Evolutionary conservation across 2,329 filamentous ascomycete genomes (phyloP), one percentile per base, ranked within the genome.

Genomic region (Sporothrix brasiliensis): DNA sequence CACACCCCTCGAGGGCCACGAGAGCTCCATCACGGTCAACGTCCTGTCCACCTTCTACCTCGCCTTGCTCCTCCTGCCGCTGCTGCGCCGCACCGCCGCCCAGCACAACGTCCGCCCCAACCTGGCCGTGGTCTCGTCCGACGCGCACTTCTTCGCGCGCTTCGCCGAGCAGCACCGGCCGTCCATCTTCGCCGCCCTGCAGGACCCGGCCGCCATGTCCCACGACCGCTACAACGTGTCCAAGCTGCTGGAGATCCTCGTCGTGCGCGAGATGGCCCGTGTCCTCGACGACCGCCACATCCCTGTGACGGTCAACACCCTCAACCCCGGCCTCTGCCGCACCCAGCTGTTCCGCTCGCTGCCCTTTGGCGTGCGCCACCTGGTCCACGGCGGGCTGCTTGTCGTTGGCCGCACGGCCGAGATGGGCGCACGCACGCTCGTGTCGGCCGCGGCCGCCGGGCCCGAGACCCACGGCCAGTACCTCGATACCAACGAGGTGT

Each of bases 1-100:
- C 49, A 56, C 68, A 16, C 56, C 69, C 41, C 67, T 76, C 53
- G 72, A 76, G 24, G 83, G 81, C 2, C 78, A 80, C 68, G 83
- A 85, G 75, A 74, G 74, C 16, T 80, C 77, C 39, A 74, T 85
- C 65, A 81, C 80, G 3, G 79, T 85, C 60, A 86, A 86, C 73
- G 80, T 85, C 21, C 76, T 86, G 49, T 79, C 79, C 3, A 85
- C 82, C 0, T 81, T 82, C 49, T 75, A 86, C 39, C 77, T 86
- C 68, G 79, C 80, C 0, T 54, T 85, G 13, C 72, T 81, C 66
- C 73, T 84, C 24, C 74, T 86, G 24, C 83, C 84, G 1, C 73
- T 76, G 30, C 72, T 86, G 73, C 78, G 78, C 24, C 75, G 75
- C 14, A 80, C 80, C 10, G 80, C 79, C 1, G 74, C 68, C 3